Percentiles rank a stretch among this genome's conserved stretches.
phyloP scores from a whole-genome alignment of 768 basidiomycete genomes.

The Pleurotus pulmonarius region DNA sequence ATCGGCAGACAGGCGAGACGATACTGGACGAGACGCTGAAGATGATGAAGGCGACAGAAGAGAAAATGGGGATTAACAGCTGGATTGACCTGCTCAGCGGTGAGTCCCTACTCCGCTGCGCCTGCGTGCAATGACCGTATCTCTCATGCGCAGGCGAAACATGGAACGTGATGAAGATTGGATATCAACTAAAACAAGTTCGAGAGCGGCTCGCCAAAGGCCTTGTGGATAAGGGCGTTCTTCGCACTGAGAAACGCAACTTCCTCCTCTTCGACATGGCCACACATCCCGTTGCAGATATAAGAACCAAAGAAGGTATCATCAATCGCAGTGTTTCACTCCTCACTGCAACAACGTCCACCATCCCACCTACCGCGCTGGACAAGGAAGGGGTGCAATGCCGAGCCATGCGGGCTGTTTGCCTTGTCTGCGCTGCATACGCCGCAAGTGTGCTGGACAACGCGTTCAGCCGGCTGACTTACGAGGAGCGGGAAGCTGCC shows the following conservation, averaged over 20 bases:
- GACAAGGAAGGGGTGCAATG: slow-evolving; percentile 78
- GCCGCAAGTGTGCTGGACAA: slow-evolving; percentile 96
- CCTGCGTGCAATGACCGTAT: too few species aligned
- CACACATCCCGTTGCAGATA: slow-evolving; percentile 94
- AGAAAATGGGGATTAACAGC: slow-evolving; percentile 77
- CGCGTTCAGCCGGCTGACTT: slow-evolving; percentile 81
- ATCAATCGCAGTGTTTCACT: slow-evolving; percentile 72
- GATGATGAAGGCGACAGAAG: slow-evolving; percentile 89
- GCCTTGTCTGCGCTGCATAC: slow-evolving; percentile 87
- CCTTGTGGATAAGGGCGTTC: slow-evolving; percentile 95
- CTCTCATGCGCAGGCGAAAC: slow-evolving; percentile 71
- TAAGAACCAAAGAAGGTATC: slow-evolving; percentile 84
- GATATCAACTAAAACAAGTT: slow-evolving; percentile 97
- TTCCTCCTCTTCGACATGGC: slow-evolving; percentile 99
- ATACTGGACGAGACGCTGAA: slow-evolving; percentile 92
- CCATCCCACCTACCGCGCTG: slow-evolving; percentile 72
- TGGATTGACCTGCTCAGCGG: slow-evolving; percentile 97
- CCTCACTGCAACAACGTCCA: slow-evolving; percentile 78
- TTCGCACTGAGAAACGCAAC: slow-evolving; percentile 98
- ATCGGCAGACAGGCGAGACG: slow-evolving; percentile 91
- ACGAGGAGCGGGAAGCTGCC: slow-evolving; percentile 91
- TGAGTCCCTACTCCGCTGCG: slow-evolving; percentile 33
- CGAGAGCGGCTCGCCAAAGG: slow-evolving; percentile 96
- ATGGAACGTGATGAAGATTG: slow-evolving; percentile 99
- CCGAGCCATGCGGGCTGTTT: slow-evolving; percentile 75